Conservation (phyloP, 805 yeast species). For the Zygotorulaspora florentina region DNA sequence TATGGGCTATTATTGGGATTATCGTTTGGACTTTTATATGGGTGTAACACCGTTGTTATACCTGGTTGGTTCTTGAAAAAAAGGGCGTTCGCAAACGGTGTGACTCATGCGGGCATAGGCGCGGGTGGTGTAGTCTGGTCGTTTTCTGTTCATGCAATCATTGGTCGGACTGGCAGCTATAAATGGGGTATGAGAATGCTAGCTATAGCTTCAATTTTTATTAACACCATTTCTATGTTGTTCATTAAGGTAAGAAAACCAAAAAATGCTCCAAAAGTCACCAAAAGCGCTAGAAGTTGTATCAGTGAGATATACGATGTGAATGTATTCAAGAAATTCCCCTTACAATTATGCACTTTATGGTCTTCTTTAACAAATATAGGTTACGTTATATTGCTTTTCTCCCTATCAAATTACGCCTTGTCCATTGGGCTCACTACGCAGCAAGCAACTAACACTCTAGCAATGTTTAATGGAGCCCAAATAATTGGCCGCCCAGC, state of each 20-base stretch:
- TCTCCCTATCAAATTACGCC: conserved; percentile 45
- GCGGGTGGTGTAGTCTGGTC: conserved; percentile 46
- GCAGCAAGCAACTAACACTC: conserved; percentile 41
- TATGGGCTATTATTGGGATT: conserved; percentile 64
- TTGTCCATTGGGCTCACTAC: conserved; percentile 44
- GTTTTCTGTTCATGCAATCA: conserved; percentile 39
- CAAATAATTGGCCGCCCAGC: conserved; percentile 48
- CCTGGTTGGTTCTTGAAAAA: conserved; percentile 68
- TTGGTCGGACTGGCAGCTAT: conserved; percentile 40
- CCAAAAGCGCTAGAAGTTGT: conserved; percentile 18
- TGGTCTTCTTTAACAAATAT: conserved; percentile 39
- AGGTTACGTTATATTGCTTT: conserved; percentile 43
- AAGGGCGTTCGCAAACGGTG: conserved; percentile 52
- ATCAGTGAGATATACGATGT: conserved; percentile 36
- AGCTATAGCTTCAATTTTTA: conserved; percentile 38
- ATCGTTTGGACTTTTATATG: conserved; percentile 46
- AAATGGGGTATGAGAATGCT: conserved; percentile 45
- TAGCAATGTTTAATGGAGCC: conserved; percentile 43
- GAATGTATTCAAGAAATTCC: conserved; percentile 28
- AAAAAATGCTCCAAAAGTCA: conserved; percentile 36
- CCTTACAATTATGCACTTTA: conserved; percentile 31
- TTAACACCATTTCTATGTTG: conserved; percentile 37
- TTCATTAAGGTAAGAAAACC: conserved; percentile 39
- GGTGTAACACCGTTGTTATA: conserved; percentile 54
- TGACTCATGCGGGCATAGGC: conserved; percentile 48